These are phyloP conservation scores for Tuctoria greenei DNA, from an alignment of 176 grass and related monocot species.

Conservation along the genomic window DNA sequence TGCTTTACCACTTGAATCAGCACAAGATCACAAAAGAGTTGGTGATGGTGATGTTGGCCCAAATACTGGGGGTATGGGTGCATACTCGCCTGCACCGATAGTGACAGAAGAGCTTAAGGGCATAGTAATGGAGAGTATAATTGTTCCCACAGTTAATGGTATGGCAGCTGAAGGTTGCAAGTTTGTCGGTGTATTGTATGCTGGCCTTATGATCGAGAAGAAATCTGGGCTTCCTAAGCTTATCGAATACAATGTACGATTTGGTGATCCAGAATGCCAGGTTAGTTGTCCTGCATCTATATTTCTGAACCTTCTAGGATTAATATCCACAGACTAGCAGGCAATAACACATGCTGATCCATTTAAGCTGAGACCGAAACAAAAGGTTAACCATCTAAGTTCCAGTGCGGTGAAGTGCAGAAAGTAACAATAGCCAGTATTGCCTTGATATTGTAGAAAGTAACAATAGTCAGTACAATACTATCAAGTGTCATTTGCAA, in stretches of 20 bases:
- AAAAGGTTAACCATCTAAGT: neutral
- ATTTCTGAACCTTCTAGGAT: neutral
- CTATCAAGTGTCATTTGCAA: neutral
- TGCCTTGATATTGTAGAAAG: too few relatives aligned
- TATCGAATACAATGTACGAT: slow-evolving; percentile 89
- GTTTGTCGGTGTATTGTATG: slow-evolving; percentile 85
- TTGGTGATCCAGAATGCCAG: slow-evolving; percentile 95
- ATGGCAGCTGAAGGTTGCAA: slow-evolving; percentile 86
- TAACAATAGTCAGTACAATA: neutral
- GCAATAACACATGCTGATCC: neutral
- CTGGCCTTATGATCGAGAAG: slow-evolving; percentile 94
- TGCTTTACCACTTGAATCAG: slow-evolving; percentile 85
- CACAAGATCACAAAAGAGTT: slow-evolving; percentile 90
- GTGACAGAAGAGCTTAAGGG: slow-evolving; percentile 66
- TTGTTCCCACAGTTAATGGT: slow-evolving; percentile 77
- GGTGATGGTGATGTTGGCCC: slow-evolving; percentile 85
- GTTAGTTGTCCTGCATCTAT: slow-evolving; percentile 46
- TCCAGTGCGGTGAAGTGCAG: neutral
- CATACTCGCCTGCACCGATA: slow-evolving; percentile 87
- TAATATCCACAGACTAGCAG: neutral
- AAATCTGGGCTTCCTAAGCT: slow-evolving; percentile 81
- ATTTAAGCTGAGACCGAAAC: neutral
- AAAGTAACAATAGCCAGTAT: too few relatives aligned
- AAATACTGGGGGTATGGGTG: slow-evolving; percentile 94
- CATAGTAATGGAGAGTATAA: slow-evolving; percentile 80